Percentiles rank a stretch among this genome's conserved stretches.
Evolutionary conservation across 441 rosid genomes (phyloP).

Genomic region (Oxalis stricta): DNA sequence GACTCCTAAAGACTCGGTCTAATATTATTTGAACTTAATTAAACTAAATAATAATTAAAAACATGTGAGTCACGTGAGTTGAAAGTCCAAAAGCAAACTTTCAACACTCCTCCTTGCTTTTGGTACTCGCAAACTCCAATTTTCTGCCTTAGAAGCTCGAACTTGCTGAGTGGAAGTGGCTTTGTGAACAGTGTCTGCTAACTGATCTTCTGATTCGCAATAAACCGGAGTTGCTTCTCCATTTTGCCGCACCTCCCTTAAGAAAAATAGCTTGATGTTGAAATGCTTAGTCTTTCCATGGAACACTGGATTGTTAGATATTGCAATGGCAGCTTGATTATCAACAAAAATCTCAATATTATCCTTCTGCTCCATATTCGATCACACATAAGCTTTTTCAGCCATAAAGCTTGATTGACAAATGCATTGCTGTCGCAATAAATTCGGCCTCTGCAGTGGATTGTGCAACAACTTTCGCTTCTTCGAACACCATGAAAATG

Average conservation of each 20-base stretch:
- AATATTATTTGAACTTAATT: too few relatives aligned
- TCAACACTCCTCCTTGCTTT: too few relatives aligned
- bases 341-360: background rate
- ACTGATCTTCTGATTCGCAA: background rate
- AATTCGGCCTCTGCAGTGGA: conserved; percentile 1
- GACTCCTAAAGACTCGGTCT: too few relatives aligned
- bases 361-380: background rate
- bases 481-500: background rate
- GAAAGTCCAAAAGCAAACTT: too few relatives aligned
- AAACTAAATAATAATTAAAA: too few relatives aligned
- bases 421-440: background rate
- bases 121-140: too few relatives aligned
- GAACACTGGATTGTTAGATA: background rate
- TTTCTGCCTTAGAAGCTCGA: background rate
- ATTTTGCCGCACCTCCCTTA: background rate
- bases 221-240: background rate
- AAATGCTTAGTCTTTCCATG: conserved; percentile 1
- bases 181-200: background rate
- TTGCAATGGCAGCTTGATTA: background rate
- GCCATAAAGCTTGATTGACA: background rate
- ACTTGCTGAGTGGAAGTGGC: background rate
- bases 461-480: background rate
- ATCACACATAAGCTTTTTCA: background rate
- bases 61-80: too few relatives aligned
- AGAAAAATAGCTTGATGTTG: background rate